Evolutionary conservation across 208 protist species (phyloP).

Genomic region (Crithidia mellificae): DNA sequence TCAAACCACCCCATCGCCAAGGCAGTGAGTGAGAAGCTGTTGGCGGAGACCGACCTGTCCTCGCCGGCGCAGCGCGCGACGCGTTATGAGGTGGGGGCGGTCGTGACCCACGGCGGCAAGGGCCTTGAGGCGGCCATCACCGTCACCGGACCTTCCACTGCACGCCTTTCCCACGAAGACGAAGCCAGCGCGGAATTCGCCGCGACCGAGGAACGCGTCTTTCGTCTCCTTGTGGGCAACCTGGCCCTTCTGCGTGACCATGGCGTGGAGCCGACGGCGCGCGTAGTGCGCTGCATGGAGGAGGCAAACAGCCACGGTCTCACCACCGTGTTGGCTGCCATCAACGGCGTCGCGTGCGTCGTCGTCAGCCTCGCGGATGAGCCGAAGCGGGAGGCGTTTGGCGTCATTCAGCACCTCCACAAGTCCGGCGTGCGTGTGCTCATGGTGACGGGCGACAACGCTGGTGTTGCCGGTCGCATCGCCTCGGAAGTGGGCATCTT

Average conservation of each 20-base stretch:
- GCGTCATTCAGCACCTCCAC: slow-evolving; percentile 72
- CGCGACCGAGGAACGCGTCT: slow-evolving; percentile 5
- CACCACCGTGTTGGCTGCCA: slow-evolving; percentile 78
- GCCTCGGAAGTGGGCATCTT: slow-evolving; percentile 80
- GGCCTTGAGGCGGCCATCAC: slow-evolving; percentile 54
- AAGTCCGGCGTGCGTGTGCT: slow-evolving; percentile 43
- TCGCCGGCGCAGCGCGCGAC: slow-evolving; percentile 5
- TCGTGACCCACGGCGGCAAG: slow-evolving; percentile 48
- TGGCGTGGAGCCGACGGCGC: slow-evolving; percentile 34
- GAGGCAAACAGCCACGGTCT: slow-evolving; percentile 40
- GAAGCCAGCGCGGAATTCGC: background rate
- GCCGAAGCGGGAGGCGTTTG: slow-evolving; percentile 81
- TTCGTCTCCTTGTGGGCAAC: slow-evolving; percentile 80
- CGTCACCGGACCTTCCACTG: slow-evolving; percentile 3
- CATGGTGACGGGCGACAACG: slow-evolving; percentile 89
- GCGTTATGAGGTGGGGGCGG: slow-evolving; percentile 37
- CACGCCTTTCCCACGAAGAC: no score
- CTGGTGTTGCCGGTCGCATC: slow-evolving; percentile 56
- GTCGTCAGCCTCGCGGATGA: slow-evolving; percentile 84
- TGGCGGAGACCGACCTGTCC: slow-evolving; percentile 9
- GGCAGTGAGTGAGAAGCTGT: slow-evolving; percentile 55
- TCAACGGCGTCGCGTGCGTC: slow-evolving; percentile 55
- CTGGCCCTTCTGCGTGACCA: slow-evolving; percentile 47
- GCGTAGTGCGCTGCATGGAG: slow-evolving; percentile 31
- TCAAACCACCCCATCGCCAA: slow-evolving; percentile 90